Percentiles rank a stretch among this genome's conserved stretches.
Evolutionary conservation across 345 rosid genomes (phyloP).

Genomic region (Citrus unshiu): DNA sequence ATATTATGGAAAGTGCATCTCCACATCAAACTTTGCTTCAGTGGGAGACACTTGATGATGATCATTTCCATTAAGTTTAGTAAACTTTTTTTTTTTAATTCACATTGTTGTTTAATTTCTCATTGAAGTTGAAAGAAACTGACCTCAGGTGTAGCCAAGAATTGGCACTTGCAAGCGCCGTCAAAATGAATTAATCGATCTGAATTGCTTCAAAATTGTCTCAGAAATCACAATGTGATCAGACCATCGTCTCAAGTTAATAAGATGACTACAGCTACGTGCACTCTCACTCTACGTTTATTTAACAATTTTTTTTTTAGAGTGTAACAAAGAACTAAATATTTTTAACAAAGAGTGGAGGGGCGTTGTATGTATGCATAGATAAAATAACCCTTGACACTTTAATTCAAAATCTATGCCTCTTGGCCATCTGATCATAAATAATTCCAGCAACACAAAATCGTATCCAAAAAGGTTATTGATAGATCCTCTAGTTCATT

Average conservation of each 20-base stretch:
- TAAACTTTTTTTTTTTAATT: neutral
- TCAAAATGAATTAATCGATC: neutral
- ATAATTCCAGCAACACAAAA: neutral
- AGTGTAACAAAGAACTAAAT: no score
- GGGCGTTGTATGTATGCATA: no score
- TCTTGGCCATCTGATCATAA: neutral
- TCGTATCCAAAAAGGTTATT: neutral
- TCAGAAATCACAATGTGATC: no score
- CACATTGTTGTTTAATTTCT: neutral
- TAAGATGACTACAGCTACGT: neutral
- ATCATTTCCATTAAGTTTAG: neutral
- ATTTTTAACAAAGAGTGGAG: no score
- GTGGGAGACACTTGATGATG: slow-evolving; percentile 9
- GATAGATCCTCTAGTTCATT: neutral
- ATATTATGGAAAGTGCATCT: slow-evolving; percentile 9
- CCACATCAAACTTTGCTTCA: slow-evolving; percentile 15
- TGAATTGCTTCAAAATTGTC: neutral
- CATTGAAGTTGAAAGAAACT: neutral
- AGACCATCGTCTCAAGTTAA: no score
- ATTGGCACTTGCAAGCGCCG: neutral
- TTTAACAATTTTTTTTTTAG: no score
- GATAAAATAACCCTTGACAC: no score
- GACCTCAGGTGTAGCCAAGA: neutral
- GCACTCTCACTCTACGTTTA: no score
- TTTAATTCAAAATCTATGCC: neutral